Evolutionary conservation across 352 stramenopile species (phyloP), one percentile per base, ranked within the genome.

Genomic region (Phytophthora pinifolia): DNA sequence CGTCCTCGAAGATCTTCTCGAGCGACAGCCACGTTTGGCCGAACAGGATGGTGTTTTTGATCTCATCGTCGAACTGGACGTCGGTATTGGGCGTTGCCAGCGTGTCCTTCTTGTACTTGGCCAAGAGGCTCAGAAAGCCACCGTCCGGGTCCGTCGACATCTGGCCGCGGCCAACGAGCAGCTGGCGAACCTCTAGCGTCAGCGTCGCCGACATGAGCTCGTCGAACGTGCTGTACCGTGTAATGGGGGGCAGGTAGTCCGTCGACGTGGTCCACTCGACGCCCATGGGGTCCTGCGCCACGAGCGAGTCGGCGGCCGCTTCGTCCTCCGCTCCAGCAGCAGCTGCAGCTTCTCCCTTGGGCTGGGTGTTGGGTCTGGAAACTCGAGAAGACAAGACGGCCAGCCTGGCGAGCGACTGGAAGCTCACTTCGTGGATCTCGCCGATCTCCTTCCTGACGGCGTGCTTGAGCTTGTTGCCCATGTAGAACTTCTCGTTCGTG

Each of bases 1-100:
- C 86, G 56, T 96, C 86, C 75, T 96, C 86, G 57, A 93, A 96
- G 33, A 84, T 87, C 53, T 96, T 96, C 57, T 96, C 86, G 29
- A 94, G 56, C 35, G 86, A 94, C 8, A 96, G 59, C 86, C 86
- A 96, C 20, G 83, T 94, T 63, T 96, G 86, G 0, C 86, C 86
- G 57, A 94, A 96, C 25, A 96, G 52, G 14, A 90, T 67, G 3
- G 86, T 94, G 59, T 95, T 92, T n/a, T 72, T 75, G 17, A 95
- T 80, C 38, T 95, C 86, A 2, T 88, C 72, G 49, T 94, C 82
- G 29, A 95, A 88, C n/a, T 72, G 52, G 6, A 70, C 55, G 58
- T 89, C 79, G 3, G 65, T 55, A 17, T 75, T 79, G 3, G 66
- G 43, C 12, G 56, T 55, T 15, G 60, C 54, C 69, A 83, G 60